A percentile compares a stretch with the other conserved stretches of the same genome.
These are phyloP conservation scores for Melampsora medusae DNA, from an alignment of 1,284 basidiomycete genomes.

Conservation along the genomic window DNA sequence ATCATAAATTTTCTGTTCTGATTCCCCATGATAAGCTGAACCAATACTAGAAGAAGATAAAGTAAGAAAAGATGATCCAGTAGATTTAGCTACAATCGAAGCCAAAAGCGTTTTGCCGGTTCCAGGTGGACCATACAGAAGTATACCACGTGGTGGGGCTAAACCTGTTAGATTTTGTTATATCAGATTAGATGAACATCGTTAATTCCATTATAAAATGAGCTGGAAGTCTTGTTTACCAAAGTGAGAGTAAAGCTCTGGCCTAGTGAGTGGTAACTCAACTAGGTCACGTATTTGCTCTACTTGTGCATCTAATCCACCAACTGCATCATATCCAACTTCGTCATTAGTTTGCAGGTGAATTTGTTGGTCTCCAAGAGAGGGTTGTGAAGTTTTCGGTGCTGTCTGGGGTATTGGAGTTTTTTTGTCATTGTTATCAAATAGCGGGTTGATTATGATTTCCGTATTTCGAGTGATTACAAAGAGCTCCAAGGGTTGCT, in stretches of 20 bases:
- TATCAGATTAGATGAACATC: neutral
- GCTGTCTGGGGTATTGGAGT: neutral
- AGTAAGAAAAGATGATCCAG: constrained; percentile 51
- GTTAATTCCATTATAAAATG: neutral
- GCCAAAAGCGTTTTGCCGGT: constrained; percentile 55
- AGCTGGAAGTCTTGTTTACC: constrained; percentile 59
- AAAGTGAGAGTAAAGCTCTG: constrained; percentile 84
- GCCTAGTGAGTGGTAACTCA: constrained; percentile 85
- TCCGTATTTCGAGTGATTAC: constrained; percentile 21
- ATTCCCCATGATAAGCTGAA: constrained; percentile 54
- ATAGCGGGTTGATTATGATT: constrained; percentile 7
- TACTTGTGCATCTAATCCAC: constrained; percentile 85
- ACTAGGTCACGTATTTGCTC: constrained; percentile 85
- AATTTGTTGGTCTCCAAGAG: neutral
- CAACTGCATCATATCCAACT: constrained; percentile 66
- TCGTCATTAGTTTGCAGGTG: neutral
- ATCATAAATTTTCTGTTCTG: constrained; percentile 67
- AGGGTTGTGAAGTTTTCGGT: neutral
- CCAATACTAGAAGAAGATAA: constrained; percentile 52
- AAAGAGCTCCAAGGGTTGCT: constrained; percentile 14
- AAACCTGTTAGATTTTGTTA: constrained; percentile 43
- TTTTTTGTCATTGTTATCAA: neutral
- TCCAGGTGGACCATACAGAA: constrained; percentile 54
- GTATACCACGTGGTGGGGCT: constrained; percentile 52
- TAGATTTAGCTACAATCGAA: constrained; percentile 50